Conservation (phyloP, 2,329 filamentous ascomycete species). For the Xylariales sp. region DNA sequence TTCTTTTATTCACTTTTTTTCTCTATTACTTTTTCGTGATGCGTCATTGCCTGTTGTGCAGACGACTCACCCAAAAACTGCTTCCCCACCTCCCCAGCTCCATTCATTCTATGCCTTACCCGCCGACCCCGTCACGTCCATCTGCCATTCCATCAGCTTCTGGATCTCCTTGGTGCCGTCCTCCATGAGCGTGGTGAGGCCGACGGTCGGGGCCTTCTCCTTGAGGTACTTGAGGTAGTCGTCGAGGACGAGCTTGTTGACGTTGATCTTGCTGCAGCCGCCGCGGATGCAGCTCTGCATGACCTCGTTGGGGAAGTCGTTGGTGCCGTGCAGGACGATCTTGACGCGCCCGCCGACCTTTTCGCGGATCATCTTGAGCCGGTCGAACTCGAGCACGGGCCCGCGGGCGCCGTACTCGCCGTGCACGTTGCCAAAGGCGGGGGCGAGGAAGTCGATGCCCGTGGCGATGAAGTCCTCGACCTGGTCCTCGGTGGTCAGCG, state of each 20-base stretch:
- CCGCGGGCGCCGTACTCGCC: slow-evolving; percentile 66
- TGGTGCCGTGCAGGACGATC: slow-evolving; percentile 52
- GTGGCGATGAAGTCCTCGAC: slow-evolving; percentile 66
- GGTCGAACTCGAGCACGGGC: slow-evolving; percentile 56
- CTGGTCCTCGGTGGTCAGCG: slow-evolving; percentile 64
- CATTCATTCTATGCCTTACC: slow-evolving; percentile 36
- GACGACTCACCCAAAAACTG: no score
- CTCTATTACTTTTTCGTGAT: no score
- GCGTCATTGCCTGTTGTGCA: no score
- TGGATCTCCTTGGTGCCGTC: slow-evolving; percentile 37
- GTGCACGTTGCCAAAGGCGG: slow-evolving; percentile 74
- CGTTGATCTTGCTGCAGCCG: slow-evolving; percentile 53
- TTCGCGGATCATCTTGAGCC: slow-evolving; percentile 33
- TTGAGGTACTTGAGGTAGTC: slow-evolving; percentile 37
- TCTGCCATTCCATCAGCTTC: slow-evolving; percentile 39
- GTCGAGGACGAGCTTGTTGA: slow-evolving; percentile 49
- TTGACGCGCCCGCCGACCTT: slow-evolving; percentile 33
- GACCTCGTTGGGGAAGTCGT: slow-evolving; percentile 45
- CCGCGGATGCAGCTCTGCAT: slow-evolving; percentile 46
- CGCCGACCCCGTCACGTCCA: slow-evolving; percentile 40
- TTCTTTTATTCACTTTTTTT: no score
- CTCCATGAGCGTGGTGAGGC: slow-evolving; percentile 37
- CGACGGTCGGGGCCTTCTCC: slow-evolving; percentile 28
- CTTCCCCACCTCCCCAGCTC: no score
- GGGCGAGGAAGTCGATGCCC: slow-evolving; percentile 70